Conservation (phyloP, 768 basidiomycete species). For the Lactarius evosmus region DNA sequence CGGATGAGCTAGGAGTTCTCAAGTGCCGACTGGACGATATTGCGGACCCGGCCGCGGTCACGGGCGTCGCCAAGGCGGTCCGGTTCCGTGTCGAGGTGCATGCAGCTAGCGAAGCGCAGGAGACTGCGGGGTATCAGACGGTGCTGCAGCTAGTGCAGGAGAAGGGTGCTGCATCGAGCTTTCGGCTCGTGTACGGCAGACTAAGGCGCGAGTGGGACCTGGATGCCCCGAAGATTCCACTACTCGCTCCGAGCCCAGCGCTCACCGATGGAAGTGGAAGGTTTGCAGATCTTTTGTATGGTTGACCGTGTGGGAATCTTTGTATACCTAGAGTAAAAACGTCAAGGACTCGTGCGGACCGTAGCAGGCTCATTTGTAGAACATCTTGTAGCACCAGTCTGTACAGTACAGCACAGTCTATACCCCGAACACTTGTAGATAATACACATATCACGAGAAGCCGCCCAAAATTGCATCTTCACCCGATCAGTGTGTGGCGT, state of each 20-base stretch:
- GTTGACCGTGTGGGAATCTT: conserved; percentile 1
- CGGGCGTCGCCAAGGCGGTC: conserved; percentile 60
- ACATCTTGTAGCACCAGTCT: conserved; percentile 10
- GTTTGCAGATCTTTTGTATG: conserved; percentile 39
- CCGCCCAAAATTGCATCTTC: not conserved
- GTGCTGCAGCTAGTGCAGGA: conserved; percentile 71
- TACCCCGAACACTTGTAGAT: conserved; percentile 4
- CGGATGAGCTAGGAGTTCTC: conserved; percentile 61
- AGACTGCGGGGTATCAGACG: conserved; percentile 50
- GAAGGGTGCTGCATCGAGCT: conserved; percentile 80
- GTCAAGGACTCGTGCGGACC: conserved; percentile 3
- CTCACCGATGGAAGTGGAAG: conserved; percentile 32
- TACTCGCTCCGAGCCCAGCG: conserved; percentile 33
- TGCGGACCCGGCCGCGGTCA: conserved; percentile 51
- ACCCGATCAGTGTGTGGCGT: not conserved
- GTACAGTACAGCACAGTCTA: conserved; percentile 22
- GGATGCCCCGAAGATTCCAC: conserved; percentile 38
- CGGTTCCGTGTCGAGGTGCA: conserved; percentile 83
- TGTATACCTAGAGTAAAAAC: conserved; percentile 13
- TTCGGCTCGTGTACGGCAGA: conserved; percentile 68
- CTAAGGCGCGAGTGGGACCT: conserved; percentile 70
- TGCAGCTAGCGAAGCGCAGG: conserved; percentile 39
- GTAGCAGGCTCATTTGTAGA: conserved; percentile 28
- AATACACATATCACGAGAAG: conserved; percentile 10
- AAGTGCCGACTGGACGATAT: conserved; percentile 75